Conservation (phyloP, 2,329 filamentous ascomycete genomes). For the Hymenoscyphus infarciens region DNA sequence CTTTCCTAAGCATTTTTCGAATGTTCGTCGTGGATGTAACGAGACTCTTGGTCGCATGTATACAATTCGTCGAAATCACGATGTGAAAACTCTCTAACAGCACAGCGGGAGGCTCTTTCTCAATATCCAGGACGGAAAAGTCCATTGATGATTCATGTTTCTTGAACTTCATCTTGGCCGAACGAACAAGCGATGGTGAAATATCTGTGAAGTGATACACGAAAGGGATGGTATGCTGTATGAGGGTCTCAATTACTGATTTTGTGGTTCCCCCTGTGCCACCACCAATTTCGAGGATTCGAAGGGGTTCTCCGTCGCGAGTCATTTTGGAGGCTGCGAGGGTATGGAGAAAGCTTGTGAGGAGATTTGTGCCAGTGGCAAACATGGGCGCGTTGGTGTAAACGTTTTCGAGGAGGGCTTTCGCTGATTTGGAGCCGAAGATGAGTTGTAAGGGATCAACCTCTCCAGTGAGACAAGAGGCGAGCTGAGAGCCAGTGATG, state of each 20-base stretch:
- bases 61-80: slow-evolving; percentile 22
- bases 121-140: slow-evolving; percentile 20
- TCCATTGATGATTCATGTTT: slow-evolving; percentile 20
- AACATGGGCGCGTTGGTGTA: slow-evolving; percentile 28
- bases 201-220: slow-evolving; percentile 45
- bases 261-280: slow-evolving; percentile 43
- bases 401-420: slow-evolving; percentile 25
- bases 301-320: slow-evolving; percentile 18
- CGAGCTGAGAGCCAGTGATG: slow-evolving; percentile 21
- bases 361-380: slow-evolving; percentile 7
- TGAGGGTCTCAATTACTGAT: slow-evolving; percentile 33
- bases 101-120: slow-evolving; percentile 14
- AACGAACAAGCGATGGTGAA: slow-evolving; percentile 32
- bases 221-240: slow-evolving; percentile 25
- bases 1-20: slow-evolving; percentile 10
- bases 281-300: slow-evolving; percentile 43
- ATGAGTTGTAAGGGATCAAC: slow-evolving; percentile 24
- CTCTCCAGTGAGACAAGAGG: slow-evolving; percentile 24
- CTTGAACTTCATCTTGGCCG: slow-evolving; percentile 24
- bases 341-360: slow-evolving; percentile 15
- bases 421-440: slow-evolving; percentile 24
- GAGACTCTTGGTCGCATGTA: slow-evolving; percentile 22
- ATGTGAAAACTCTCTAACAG: slow-evolving; percentile 17
- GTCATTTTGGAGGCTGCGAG: slow-evolving; percentile 6
- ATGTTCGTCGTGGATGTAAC: slow-evolving; percentile 11